Base-by-base conservation (phyloP, 495 filamentous ascomycete genomes). In the Rostrohypoxylon terebratum region DNA sequence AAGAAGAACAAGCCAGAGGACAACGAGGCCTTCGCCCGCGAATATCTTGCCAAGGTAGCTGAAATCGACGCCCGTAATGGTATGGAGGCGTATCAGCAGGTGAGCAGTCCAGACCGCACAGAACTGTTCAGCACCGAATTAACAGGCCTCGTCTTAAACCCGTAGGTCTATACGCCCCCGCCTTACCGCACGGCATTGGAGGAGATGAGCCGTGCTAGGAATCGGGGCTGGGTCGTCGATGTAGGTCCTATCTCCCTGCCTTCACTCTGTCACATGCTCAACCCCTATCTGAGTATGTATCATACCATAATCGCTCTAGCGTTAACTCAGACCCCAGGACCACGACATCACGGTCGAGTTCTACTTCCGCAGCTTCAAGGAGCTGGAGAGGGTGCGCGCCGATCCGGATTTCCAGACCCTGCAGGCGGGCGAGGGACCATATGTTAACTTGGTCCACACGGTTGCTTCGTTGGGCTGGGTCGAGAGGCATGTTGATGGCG, bases 291-390 rank as follows among this genome's bases (percentile, higher is more conserved):
- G n/a, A n/a, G n/a, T n/a, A n/a, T n/a, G n/a, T n/a, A n/a, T n/a
- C n/a, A n/a, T 4, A 0, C 18, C 14, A n/a, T 25, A 34, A 34
- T 21, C 23, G 44, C n/a, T 45, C 18, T n/a, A n/a, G n/a, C 21
- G 13, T 57, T 44, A 51, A 59, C 38, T 20, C 13, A 9, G n/a
- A 28, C 10, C 4, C 38, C 23, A 69, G 50, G 58, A 63, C 36
- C 50, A 69, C 51, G 66, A 50, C 50, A 57, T 63, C 59, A 63
- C 48, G 25, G 59, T 58, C 3, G 59, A 69, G 31, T 69, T 69
- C 50, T 69, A 69, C 50, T 57, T 63, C 58, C 59, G 66, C 50
- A 48, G 14, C 40, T 50, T 69, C 31, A 59, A 50, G 14, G 66
- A 47, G 3, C 66, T 68, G 1, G 48, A 62, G 48, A 54, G 42